These are phyloP conservation scores for Pseudogymnoascus sp. DNA, from an alignment of 2,329 filamentous ascomycete species.

Conservation along the genomic window DNA sequence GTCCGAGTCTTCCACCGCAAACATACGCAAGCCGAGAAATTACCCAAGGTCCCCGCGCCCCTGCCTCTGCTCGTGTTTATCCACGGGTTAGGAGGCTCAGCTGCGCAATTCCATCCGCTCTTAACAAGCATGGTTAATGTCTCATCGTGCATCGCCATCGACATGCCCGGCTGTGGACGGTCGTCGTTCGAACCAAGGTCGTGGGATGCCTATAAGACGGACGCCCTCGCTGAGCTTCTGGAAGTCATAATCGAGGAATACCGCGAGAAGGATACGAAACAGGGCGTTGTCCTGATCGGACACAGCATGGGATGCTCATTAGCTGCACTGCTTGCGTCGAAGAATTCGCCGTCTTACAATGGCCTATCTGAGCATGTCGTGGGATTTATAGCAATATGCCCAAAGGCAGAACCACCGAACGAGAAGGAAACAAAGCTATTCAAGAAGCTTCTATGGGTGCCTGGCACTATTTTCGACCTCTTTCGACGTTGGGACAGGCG, in stretches of 20 bases:
- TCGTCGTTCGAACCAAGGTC: conserved; percentile 63
- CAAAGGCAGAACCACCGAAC: conserved; percentile 56
- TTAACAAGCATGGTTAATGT: conserved; percentile 74
- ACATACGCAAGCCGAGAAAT: conserved; percentile 73
- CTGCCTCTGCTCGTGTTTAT: conserved; percentile 84
- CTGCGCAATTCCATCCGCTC: conserved; percentile 78
- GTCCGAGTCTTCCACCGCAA: conserved; percentile 77
- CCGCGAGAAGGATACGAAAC: conserved; percentile 54
- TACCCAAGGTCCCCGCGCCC: conserved; percentile 63
- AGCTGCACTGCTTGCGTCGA: conserved; percentile 57
- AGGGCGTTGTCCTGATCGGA: conserved; percentile 71
- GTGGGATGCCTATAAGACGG: conserved; percentile 73
- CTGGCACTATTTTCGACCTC: conserved; percentile 64
- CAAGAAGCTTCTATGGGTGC: conserved; percentile 57
- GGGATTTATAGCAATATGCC: conserved; percentile 76
- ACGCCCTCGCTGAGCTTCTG: conserved; percentile 68
- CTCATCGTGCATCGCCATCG: conserved; percentile 77
- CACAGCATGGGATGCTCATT: conserved; percentile 88
- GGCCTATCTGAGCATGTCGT: conserved; percentile 56
- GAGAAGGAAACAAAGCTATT: conserved; percentile 43
- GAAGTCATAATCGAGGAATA: conserved; percentile 66
- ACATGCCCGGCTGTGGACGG: conserved; percentile 81
- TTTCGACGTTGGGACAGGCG: conserved; percentile 71
- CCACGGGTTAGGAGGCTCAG: conserved; percentile 86
- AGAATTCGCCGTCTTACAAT: conserved; percentile 42